These are phyloP conservation scores for Butyriboletus loyo DNA, from an alignment of 768 basidiomycete species.

Conservation along the genomic window DNA sequence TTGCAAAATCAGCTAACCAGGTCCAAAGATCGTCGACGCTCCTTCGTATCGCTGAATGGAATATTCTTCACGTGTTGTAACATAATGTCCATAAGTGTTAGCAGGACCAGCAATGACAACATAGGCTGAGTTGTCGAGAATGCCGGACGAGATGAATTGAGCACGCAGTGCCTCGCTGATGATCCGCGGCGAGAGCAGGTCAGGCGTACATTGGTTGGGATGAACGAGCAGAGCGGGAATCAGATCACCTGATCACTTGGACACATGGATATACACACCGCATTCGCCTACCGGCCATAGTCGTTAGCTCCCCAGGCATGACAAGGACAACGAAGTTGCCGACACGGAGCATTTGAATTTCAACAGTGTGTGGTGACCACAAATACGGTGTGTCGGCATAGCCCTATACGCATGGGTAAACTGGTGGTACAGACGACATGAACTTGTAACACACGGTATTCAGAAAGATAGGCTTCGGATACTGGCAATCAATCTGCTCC, in stretches of 20 bases:
- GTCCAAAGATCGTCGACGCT: constrained; percentile 75
- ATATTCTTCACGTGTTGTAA: constrained; percentile 73
- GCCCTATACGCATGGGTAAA: constrained; percentile 43
- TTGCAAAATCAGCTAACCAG: constrained; percentile 43
- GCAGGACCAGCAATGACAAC: constrained; percentile 81
- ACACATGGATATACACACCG: constrained; percentile 43
- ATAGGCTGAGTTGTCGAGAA: constrained; percentile 65
- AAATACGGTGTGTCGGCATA: constrained; percentile 64
- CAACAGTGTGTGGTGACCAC: constrained; percentile 72
- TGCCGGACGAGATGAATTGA: constrained; percentile 56
- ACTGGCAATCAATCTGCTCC: constrained; percentile 66
- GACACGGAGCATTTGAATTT: constrained; percentile 73
- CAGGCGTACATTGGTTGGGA: not conserved
- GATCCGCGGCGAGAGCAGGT: not conserved
- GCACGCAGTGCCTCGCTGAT: constrained; percentile 64
- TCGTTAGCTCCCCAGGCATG: constrained; percentile 77
- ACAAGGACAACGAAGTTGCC: constrained; percentile 75
- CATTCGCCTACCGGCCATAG: constrained; percentile 76
- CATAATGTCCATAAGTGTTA: constrained; percentile 75
- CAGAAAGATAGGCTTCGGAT: constrained; percentile 75
- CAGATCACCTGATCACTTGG: not conserved
- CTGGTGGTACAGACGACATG: not conserved
- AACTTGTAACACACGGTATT: constrained; percentile 42
- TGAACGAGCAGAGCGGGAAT: not conserved
- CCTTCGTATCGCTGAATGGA: constrained; percentile 76